These are phyloP conservation scores for Cucurbita moschata DNA, from an alignment of 306 rosid species.

Conservation along the genomic window DNA sequence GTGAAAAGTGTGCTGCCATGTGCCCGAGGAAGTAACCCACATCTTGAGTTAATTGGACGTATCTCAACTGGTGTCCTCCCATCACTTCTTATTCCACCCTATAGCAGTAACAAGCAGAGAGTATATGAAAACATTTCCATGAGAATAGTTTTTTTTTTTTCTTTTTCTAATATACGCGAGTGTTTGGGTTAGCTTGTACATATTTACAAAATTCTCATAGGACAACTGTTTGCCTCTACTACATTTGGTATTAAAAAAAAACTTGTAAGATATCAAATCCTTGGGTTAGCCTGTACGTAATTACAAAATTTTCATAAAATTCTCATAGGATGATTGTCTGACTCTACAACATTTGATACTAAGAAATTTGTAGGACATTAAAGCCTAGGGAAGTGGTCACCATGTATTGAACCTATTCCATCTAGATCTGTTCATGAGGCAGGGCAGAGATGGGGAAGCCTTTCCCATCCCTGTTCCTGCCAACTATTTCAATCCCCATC, in stretches of 20 bases:
- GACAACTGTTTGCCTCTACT: not conserved
- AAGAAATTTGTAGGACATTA: no score
- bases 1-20: conserved; percentile 98
- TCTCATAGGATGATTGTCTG: no score
- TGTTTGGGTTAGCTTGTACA: not conserved
- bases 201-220: not conserved
- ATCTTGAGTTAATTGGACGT: conserved; percentile 73
- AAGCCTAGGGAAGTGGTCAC: no score
- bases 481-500: no score
- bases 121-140: not conserved
- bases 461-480: no score
- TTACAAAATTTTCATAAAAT: no score
- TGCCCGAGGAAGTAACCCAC: conserved; percentile 90
- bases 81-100: conserved; percentile 96
- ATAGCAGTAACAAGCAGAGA: not conserved
- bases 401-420: no score
- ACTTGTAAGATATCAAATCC: not conserved
- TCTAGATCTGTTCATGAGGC: no score
- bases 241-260: not conserved
- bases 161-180: not conserved
- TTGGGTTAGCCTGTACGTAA: no score
- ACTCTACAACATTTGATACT: no score
- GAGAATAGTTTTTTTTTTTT: not conserved
- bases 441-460: no score
- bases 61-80: conserved; percentile 61